Conservation (phyloP, 495 filamentous ascomycete species). For the Penicillium coprophilum region DNA sequence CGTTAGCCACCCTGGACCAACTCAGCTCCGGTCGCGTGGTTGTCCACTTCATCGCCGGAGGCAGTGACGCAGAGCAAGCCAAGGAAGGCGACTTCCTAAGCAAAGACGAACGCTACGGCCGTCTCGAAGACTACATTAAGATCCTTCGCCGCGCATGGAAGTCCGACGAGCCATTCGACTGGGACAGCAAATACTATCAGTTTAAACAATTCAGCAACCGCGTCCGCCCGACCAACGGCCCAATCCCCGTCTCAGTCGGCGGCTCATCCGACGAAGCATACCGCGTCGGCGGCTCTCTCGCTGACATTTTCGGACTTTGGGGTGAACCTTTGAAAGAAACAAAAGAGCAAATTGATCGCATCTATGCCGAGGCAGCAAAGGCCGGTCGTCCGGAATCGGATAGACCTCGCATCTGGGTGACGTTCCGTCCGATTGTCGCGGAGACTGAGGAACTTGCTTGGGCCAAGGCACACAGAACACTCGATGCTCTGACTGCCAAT, state of each 20-base stretch:
- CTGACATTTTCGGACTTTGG: constrained; percentile 58
- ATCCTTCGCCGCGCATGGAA: constrained; percentile 54
- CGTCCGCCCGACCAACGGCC: constrained; percentile 48
- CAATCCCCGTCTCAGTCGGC: constrained; percentile 53
- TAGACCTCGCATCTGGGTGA: constrained; percentile 55
- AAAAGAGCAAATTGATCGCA: constrained; percentile 53
- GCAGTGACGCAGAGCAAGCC: constrained; percentile 53
- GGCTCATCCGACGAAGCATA: constrained; percentile 55
- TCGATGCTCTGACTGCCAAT: constrained; percentile 40
- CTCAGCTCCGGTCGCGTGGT: constrained; percentile 51
- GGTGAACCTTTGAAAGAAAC: constrained; percentile 57
- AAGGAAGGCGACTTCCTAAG: constrained; percentile 53
- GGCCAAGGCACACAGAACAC: constrained; percentile 50
- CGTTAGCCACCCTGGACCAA: constrained; percentile 55
- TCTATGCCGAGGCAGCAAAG: constrained; percentile 49
- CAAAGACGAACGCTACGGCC: constrained; percentile 52
- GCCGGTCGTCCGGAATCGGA: constrained; percentile 40
- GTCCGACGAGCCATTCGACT: constrained; percentile 53
- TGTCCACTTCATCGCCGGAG: constrained; percentile 57
- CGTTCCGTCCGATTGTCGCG: constrained; percentile 54
- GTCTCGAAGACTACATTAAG: constrained; percentile 53
- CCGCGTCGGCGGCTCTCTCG: constrained; percentile 50
- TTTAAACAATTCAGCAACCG: constrained; percentile 54
- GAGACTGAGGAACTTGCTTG: constrained; percentile 57
- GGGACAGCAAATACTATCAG: constrained; percentile 50